Evolutionary conservation across 495 filamentous ascomycete species (phyloP), one percentile per base, ranked within the genome.

Genomic region (Emericellopsis terricola): DNA sequence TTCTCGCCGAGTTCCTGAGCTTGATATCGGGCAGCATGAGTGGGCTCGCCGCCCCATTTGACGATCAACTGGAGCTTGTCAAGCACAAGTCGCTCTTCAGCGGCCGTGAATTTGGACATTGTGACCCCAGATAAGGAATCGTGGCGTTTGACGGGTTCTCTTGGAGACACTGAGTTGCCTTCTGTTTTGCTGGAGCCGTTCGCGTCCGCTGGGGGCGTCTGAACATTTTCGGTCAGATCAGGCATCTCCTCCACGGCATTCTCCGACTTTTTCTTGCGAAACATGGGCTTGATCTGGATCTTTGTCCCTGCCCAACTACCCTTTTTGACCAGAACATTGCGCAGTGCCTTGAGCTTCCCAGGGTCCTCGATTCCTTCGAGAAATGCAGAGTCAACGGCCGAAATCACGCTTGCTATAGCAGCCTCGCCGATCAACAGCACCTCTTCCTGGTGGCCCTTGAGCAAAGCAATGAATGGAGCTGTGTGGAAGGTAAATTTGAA

Each of bases 401-500:
- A 64, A 5, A 82, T 66, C 5, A 97, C 89, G 50, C 82, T 92
- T 19, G 73, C 71, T n/a, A 97, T 62, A 0, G 91, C 91, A 21
- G 81, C 72, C 48, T 87, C 84, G 6, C 85, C 85, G 42, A 93
- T 85, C 10, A 97, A 73, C 7, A 97, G 70, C 7, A 97, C 87
- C 44, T 97, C 89, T 59, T 96, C 87, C 44, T 86, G 79, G 48
- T 97, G 87, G 1, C 89, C 89, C 49, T 80, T 86, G 28, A 97
- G 65, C 4, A 97, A 64, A 38, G 93, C 81, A 31, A 96, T 81
- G 48, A 97, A 97, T 4, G 91, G 91, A 41, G 85, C 80, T 6
- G 80, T 91, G 52, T 96, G 91, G 46, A 97, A 97, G 0, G 89
- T 97, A 49, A 94, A 96, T 47, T 97, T 97, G 60, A 92, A 93